These are phyloP conservation scores for Otatea glauca DNA, from an alignment of 176 grass and related monocot genomes.

Conservation along the genomic window DNA sequence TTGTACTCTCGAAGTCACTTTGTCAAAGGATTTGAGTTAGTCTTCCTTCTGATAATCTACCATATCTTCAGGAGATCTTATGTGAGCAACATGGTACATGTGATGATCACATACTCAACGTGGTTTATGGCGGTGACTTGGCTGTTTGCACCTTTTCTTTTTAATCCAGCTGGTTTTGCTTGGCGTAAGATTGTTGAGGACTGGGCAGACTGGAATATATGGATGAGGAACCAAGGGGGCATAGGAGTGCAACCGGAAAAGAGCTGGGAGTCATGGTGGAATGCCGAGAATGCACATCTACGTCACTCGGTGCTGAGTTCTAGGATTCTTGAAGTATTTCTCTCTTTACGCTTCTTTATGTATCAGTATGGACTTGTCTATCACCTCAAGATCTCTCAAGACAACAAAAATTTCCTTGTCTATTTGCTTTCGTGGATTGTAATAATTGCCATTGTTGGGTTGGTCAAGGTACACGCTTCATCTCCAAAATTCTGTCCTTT, in stretches of 20 bases:
- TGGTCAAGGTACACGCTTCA: conserved; percentile 77
- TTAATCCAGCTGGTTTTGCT: conserved; percentile 88
- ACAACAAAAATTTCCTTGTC: conserved; percentile 87
- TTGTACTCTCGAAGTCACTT: conserved; percentile 93
- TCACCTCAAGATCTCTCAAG: conserved; percentile 88
- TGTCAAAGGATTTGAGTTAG: conserved; percentile 92
- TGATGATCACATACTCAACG: conserved; percentile 88
- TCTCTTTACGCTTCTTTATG: conserved; percentile 88
- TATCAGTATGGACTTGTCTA: conserved; percentile 98
- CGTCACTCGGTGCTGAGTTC: conserved; percentile 74
- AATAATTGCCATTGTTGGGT: conserved; percentile 75
- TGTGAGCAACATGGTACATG: conserved; percentile 63
- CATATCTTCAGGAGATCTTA: conserved; percentile 82
- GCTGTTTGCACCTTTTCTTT: conserved; percentile 91
- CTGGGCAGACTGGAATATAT: conserved; percentile 86
- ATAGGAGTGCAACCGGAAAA: conserved; percentile 87
- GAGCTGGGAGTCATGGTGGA: conserved; percentile 99
- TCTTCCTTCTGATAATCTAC: conserved; percentile 83
- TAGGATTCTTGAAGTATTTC: conserved; percentile 76
- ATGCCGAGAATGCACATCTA: conserved; percentile 85
- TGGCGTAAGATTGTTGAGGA: conserved; percentile 95
- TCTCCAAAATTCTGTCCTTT: conserved; percentile 22
- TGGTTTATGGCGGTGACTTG: conserved; percentile 97
- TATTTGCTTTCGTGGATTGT: conserved; percentile 95
- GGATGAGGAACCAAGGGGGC: conserved; percentile 92